phyloP scores from a whole-genome alignment of 2,329 filamentous ascomycete species.

The Fusarium poae region DNA sequence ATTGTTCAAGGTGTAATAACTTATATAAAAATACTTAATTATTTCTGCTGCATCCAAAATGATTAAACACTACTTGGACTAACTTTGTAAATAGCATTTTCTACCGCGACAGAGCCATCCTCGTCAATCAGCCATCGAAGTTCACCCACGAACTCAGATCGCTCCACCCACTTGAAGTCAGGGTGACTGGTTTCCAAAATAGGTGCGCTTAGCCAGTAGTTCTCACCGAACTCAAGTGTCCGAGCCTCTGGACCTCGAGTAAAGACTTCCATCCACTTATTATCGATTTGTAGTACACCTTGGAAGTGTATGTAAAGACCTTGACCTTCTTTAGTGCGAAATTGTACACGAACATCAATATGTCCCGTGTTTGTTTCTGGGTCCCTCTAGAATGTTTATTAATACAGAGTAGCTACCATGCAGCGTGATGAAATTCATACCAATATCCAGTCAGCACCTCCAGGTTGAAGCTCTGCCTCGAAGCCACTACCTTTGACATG shows the following conservation, averaged over 20 bases:
- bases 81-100: slow-evolving; percentile 16
- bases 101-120: slow-evolving; percentile 4
- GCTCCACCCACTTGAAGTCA: slow-evolving; percentile 12
- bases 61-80: neutral
- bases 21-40: no score
- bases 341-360: slow-evolving; percentile 14
- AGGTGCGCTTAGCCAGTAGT: slow-evolving; percentile 8
- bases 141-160: slow-evolving; percentile 13
- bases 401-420: neutral
- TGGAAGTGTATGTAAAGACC: neutral
- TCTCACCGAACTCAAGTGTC: slow-evolving; percentile 19
- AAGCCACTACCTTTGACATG: neutral
- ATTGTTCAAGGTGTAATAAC: no score
- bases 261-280: slow-evolving; percentile 24
- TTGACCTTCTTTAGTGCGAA: neutral
- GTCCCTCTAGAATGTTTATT: neutral
- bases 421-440: neutral
- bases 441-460: slow-evolving; percentile 16
- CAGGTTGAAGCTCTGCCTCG: slow-evolving; percentile 9
- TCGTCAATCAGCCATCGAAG: slow-evolving; percentile 4
- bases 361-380: slow-evolving; percentile 15
- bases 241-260: neutral
- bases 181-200: slow-evolving; percentile 4
- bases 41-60: no score
- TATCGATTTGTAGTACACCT: slow-evolving; percentile 4